Percentiles rank a stretch among this genome's conserved stretches.
Evolutionary conservation across 768 basidiomycete genomes (phyloP).

Genomic region (Tulasnella sp.): DNA sequence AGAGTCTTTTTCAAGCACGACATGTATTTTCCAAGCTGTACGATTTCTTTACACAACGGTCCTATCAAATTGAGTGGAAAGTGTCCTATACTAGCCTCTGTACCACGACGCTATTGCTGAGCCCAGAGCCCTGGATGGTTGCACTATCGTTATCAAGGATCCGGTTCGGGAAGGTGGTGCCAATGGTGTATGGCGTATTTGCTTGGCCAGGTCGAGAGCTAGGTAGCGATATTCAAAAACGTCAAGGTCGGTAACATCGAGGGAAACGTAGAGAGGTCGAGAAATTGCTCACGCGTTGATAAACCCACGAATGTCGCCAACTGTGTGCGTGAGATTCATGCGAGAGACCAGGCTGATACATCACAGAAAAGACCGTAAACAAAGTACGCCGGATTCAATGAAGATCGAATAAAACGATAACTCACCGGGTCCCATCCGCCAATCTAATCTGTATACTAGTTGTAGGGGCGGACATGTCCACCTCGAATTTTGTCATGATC

Average conservation of each 20-base stretch:
- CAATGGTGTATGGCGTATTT: conserved; percentile 58
- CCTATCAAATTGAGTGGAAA: background rate
- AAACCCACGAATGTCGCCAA: conserved; percentile 72
- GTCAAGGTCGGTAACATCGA: background rate
- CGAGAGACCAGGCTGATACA: conserved; percentile 66
- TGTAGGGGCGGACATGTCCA: conserved; percentile 70
- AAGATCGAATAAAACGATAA: background rate
- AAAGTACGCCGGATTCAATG: background rate
- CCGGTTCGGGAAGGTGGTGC: conserved; percentile 81
- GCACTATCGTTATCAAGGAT: conserved; percentile 50
- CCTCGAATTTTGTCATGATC: conserved; percentile 54
- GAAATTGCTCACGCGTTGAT: conserved; percentile 66
- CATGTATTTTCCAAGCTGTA: too few species aligned
- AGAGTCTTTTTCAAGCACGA: too few species aligned
- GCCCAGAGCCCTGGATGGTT: conserved; percentile 61
- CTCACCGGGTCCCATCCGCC: conserved; percentile 79
- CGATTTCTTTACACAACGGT: too few species aligned
- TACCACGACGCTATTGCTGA: conserved; percentile 75
- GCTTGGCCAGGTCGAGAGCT: conserved; percentile 55
- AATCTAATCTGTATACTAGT: conserved; percentile 86
- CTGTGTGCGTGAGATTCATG: conserved; percentile 87
- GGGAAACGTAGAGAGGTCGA: background rate
- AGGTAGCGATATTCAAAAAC: conserved; percentile 26
- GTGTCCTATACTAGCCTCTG: conserved; percentile 37
- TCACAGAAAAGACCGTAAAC: too few species aligned